Evolutionary conservation across 108 stramenopile genomes (phyloP).

Genomic region (Skeletonema marinoi): DNA sequence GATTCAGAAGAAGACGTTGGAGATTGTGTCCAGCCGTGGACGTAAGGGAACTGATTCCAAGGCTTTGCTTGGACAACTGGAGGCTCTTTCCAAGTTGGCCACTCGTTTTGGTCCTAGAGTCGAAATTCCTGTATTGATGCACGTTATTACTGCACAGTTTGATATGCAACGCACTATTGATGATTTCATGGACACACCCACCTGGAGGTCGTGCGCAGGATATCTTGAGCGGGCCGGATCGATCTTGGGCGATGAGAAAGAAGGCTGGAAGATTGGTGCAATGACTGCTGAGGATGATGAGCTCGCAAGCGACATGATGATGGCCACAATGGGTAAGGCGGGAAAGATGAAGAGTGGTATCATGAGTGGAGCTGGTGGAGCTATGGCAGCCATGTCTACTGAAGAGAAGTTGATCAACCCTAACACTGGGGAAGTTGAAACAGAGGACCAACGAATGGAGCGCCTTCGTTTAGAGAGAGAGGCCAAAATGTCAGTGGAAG

Average conservation of each 20-base stretch:
- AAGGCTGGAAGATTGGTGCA: conserved; percentile 59
- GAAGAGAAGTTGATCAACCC: conserved; percentile 86
- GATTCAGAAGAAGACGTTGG: conserved; percentile 79
- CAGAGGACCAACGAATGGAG: conserved; percentile 82
- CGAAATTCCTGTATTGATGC: conserved; percentile 95
- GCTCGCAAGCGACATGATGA: conserved; percentile 65
- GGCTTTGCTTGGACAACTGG: conserved; percentile 81
- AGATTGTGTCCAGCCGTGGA: conserved; percentile 88
- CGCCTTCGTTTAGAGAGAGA: conserved; percentile 85
- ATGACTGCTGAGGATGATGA: conserved; percentile 70
- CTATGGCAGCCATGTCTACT: conserved; percentile 75
- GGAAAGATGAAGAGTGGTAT: conserved; percentile 75
- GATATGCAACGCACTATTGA: conserved; percentile 94
- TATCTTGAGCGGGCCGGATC: conserved; percentile 78
- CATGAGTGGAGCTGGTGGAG: conserved; percentile 62
- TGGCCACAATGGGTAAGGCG: conserved; percentile 42
- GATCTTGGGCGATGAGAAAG: conserved; percentile 74
- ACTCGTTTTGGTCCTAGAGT: conserved; percentile 86
- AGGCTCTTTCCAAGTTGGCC: conserved; percentile 80
- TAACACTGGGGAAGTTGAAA: conserved; percentile 81
- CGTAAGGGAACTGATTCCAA: conserved; percentile 85
- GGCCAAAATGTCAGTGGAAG: conserved; percentile 71
- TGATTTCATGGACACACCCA: conserved; percentile 94
- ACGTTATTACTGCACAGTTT: conserved; percentile 93
- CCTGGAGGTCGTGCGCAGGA: conserved; percentile 89